Evolutionary conservation across 805 yeast species (phyloP).

Genomic region (Vanderwaltozyma verrucispora): DNA sequence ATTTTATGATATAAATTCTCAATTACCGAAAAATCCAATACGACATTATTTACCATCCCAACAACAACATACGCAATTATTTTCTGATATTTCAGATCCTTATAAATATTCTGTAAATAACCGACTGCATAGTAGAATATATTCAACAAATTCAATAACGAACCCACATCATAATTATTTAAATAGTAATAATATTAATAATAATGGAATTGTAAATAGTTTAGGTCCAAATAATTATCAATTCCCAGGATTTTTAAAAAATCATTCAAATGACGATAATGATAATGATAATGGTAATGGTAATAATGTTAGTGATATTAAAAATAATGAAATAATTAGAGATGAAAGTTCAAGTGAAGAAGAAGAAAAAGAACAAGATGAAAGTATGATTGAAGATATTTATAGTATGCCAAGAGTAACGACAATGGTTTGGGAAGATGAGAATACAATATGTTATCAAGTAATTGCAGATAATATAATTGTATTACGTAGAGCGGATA

Average conservation of each 20-base stretch:
- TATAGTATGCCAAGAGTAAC: conserved; percentile 34
- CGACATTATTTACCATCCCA: background rate
- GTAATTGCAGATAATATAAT: conserved; percentile 74
- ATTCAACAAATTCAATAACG: too few species aligned
- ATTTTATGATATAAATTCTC: too few species aligned
- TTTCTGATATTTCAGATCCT: background rate
- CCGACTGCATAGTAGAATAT: background rate
- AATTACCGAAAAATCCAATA: too few species aligned
- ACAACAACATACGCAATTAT: background rate
- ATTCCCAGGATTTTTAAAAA: background rate
- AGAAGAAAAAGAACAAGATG: background rate
- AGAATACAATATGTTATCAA: conserved; percentile 73
- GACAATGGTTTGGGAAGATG: conserved; percentile 88
- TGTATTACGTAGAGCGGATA: conserved; percentile 76
- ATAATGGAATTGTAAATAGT: background rate
- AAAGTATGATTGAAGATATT: background rate
- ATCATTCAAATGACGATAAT: background rate
- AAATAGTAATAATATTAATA: too few species aligned
- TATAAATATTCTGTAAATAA: background rate
- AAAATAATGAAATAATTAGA: background rate
- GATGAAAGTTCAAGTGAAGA: background rate
- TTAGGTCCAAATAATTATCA: background rate
- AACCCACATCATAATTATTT: too few species aligned
- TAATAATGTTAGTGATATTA: background rate
- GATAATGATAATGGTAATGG: background rate